Evolutionary conservation across 2,329 filamentous ascomycete genomes (phyloP), one percentile per base, ranked within the genome.

Genomic region (Cyphellophora attinorum): DNA sequence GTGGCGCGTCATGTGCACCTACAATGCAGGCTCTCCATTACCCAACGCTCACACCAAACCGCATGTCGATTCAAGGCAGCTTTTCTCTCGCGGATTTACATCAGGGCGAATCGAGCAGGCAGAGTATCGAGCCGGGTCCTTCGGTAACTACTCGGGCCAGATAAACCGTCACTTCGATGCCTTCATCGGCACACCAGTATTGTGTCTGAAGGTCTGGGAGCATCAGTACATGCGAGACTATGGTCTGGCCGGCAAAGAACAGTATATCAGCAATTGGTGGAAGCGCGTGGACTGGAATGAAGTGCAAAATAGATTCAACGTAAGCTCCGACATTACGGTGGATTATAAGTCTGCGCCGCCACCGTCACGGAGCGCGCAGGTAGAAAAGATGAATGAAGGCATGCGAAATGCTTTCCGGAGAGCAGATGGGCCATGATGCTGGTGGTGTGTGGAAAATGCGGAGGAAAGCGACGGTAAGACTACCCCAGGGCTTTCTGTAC

Each of bases 201-300:
- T 98, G 50, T 95, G 89, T 56, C 72, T 96, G 40, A 96, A 86
- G 63, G 94, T 86, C 4, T 98, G 91, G 91, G 81, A 96, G 67
- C 91, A 96, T 61, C 79, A 81, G 6, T 98, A 83, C 76, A 64
- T 96, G 57, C 72, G 74, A 36, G 86, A 96, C 58, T 95, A 83
- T 59, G 80, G 80, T 4, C 58, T 79, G 37, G 69, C 67, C 29
- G 85, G 85, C 32, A 98, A 95, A 75, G 66, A 68, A 34, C 61
- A 66, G 34, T 98, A 76, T 58, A 68, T 88, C 34, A 72, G 82
- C 55, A 69, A 70, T 27, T 96, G 89, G 89, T 98, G 91, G 91
- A 62, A 84, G 33, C 68, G 67, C 34, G 79, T 98, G 47, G 76
- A 98, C 61, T 98, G 91, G 91, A 18, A 31, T 19, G 29, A 18